Conservation (phyloP, 2,329 filamentous ascomycete genomes). For the Talaromyces sp. region DNA sequence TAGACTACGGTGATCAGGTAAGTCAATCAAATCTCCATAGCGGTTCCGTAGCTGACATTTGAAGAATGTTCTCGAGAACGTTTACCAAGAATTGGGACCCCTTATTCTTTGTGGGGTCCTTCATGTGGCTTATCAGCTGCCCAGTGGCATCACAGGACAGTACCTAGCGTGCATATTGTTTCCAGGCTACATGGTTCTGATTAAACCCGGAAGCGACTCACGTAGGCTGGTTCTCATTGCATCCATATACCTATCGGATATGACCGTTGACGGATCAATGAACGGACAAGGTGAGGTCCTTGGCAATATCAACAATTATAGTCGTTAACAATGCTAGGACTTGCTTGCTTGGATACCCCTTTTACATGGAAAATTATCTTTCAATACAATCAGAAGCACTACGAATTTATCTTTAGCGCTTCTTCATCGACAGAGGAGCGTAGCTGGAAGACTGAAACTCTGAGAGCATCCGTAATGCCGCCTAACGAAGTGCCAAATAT, state of each 20-base stretch:
- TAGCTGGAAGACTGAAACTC: slow-evolving; percentile 72
- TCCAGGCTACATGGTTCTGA: slow-evolving; percentile 72
- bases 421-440: slow-evolving; percentile 76
- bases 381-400: slow-evolving; percentile 69
- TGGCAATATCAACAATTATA: neutral
- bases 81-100: slow-evolving; percentile 77
- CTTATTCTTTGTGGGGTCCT: slow-evolving; percentile 78
- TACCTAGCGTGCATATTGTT: slow-evolving; percentile 89
- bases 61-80: slow-evolving; percentile 41
- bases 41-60: slow-evolving; percentile 14
- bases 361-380: slow-evolving; percentile 93
- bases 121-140: slow-evolving; percentile 76
- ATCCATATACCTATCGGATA: slow-evolving; percentile 60
- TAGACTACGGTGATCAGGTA: slow-evolving; percentile 72
- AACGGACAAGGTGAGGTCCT: slow-evolving; percentile 34
- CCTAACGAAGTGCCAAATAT: slow-evolving; percentile 50
- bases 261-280: slow-evolving; percentile 36
- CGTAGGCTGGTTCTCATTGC: slow-evolving; percentile 70
- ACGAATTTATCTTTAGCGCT: slow-evolving; percentile 82
- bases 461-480: slow-evolving; percentile 50
- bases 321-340: slow-evolving; percentile 51
- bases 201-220: slow-evolving; percentile 62
- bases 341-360: slow-evolving; percentile 81
- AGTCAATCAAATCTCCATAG: slow-evolving; percentile 24
- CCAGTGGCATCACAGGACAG: slow-evolving; percentile 64